Percentiles rank a stretch among this genome's conserved stretches.
phyloP scores from a whole-genome alignment of 2,329 filamentous ascomycete species.

The Alternaria atra region DNA sequence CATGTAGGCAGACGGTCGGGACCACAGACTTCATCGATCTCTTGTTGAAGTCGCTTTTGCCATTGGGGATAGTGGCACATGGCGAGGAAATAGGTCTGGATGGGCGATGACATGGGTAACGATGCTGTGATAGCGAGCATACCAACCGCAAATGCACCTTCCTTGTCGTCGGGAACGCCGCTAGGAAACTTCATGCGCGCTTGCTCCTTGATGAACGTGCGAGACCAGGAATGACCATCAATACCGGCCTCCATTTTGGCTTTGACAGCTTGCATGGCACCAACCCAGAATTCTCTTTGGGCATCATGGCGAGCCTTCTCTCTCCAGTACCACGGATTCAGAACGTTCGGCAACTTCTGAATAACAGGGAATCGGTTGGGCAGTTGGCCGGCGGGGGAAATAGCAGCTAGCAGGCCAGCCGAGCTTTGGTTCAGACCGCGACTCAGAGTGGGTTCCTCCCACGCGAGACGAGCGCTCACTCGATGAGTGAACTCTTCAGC shows the following conservation, averaged over 20 bases:
- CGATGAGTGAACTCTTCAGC: slow-evolving; percentile 9
- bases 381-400: slow-evolving; percentile 1
- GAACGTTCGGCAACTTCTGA: neutral
- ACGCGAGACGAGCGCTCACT: slow-evolving; percentile 8
- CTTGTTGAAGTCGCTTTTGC: slow-evolving; percentile 63
- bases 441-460: slow-evolving; percentile 7
- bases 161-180: neutral
- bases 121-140: slow-evolving; percentile 13
- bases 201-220: slow-evolving; percentile 7
- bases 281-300: slow-evolving; percentile 3
- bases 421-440: slow-evolving; percentile 6
- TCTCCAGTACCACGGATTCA: slow-evolving; percentile 10
- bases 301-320: slow-evolving; percentile 5
- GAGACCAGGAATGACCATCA: slow-evolving; percentile 4
- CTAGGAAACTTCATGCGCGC: slow-evolving; percentile 10
- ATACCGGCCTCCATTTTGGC: slow-evolving; percentile 5
- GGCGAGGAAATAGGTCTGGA: slow-evolving; percentile 22
- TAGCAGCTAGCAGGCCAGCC: neutral
- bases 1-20: slow-evolving; percentile 17
- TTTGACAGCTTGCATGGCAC: slow-evolving; percentile 8
- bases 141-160: slow-evolving; percentile 7
- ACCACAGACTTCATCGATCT: slow-evolving; percentile 67
- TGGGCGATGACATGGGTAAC: slow-evolving; percentile 8
- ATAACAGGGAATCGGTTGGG: slow-evolving; percentile 3
- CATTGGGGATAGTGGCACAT: slow-evolving; percentile 59